Evolutionary conservation across 352 stramenopile species (phyloP).

Genomic region (Phytophthora brassicae): DNA sequence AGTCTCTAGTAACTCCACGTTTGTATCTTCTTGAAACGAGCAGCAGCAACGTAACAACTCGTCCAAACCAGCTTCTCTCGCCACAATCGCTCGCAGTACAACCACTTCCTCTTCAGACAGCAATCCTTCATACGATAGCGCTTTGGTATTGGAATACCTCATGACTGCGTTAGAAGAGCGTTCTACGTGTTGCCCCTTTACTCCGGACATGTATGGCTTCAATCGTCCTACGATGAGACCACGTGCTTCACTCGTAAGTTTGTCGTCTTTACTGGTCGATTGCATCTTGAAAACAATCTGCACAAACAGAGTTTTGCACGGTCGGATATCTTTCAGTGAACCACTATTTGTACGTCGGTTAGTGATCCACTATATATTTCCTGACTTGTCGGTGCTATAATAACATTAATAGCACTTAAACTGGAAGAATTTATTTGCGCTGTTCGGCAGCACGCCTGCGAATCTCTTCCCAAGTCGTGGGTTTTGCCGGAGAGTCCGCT

Average conservation of each 20-base stretch:
- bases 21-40: conserved; percentile 46
- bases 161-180: neutral
- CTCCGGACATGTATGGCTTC: conserved; percentile 18
- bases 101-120: conserved; percentile 65
- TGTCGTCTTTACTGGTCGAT: neutral
- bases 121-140: conserved; percentile 55
- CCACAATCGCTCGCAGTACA: conserved; percentile 66
- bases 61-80: conserved; percentile 59
- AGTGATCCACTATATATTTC: conserved; percentile 10
- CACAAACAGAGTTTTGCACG: conserved; percentile 10
- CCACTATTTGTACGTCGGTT: no score
- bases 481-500: conserved; percentile 29
- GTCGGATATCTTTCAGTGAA: conserved; percentile 4
- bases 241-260: neutral
- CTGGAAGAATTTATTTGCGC: conserved; percentile 39
- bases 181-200: conserved; percentile 7
- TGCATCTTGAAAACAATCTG: conserved; percentile 19
- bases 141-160: conserved; percentile 29
- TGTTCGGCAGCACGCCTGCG: conserved; percentile 53
- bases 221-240: conserved; percentile 2
- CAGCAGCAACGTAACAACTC: conserved; percentile 49
- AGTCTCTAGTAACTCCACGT: conserved; percentile 47
- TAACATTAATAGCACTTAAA: neutral
- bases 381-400: neutral
- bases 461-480: conserved; percentile 81